Conservation (phyloP, 208 protist genomes). For the Wallacemonas sp. region DNA sequence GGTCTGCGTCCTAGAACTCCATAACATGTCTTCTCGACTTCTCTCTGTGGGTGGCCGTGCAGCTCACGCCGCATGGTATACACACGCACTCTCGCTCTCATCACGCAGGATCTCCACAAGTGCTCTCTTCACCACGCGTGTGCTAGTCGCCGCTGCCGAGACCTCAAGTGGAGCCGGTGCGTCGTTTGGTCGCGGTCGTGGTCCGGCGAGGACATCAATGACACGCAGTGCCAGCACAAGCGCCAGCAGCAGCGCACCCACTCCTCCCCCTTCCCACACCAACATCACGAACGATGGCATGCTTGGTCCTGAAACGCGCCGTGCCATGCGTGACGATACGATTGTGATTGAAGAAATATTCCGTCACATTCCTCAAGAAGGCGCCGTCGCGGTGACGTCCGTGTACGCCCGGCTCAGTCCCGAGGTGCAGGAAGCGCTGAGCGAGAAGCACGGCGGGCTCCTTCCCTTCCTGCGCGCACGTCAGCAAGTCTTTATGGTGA, state of each 20-base stretch:
- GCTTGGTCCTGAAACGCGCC: slow-evolving; percentile 49
- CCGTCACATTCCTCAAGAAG: slow-evolving; percentile 50
- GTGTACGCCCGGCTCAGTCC: slow-evolving; percentile 46
- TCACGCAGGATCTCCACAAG: no score
- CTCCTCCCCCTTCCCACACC: not conserved
- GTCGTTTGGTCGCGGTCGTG: no score
- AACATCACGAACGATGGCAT: slow-evolving; percentile 62
- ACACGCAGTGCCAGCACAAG: not conserved
- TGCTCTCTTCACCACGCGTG: no score
- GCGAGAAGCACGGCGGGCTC: slow-evolving; percentile 73
- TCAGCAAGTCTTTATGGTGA: slow-evolving; percentile 78
- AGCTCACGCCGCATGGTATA: no score
- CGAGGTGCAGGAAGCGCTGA: slow-evolving; percentile 75
- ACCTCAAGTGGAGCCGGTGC: no score
- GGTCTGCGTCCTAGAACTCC: no score
- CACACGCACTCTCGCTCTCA: no score
- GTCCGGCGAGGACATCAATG: no score
- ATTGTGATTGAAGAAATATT: slow-evolving; percentile 55
- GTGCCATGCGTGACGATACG: slow-evolving; percentile 71
- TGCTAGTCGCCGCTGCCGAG: no score
- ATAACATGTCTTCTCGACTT: no score
- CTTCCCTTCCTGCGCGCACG: slow-evolving; percentile 62
- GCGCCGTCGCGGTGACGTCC: slow-evolving; percentile 68
- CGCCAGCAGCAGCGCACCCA: not conserved
- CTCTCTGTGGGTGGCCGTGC: no score